These are phyloP conservation scores for Penicillium cataractarum DNA, from an alignment of 495 filamentous ascomycete species.

Conservation along the genomic window DNA sequence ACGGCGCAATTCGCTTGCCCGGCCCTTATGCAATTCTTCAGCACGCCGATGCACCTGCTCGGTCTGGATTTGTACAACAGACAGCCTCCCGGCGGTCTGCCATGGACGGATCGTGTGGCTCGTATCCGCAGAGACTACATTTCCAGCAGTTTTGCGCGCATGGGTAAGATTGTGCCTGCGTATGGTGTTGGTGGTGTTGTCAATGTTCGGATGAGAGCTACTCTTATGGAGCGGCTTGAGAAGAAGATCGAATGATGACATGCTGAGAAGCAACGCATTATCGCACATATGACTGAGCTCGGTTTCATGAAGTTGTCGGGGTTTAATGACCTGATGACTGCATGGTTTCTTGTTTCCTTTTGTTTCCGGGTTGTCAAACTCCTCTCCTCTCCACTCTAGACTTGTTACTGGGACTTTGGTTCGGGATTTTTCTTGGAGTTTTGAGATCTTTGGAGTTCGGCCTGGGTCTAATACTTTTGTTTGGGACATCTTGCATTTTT, in stretches of 20 bases:
- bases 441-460: background rate
- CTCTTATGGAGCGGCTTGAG: conserved; percentile 57
- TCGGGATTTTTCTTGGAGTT: background rate
- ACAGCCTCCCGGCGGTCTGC: conserved; percentile 45
- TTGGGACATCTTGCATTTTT: conserved; percentile 2
- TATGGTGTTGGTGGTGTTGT: conserved; percentile 93
- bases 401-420: background rate
- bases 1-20: conserved; percentile 82
- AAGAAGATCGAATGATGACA: conserved; percentile 13
- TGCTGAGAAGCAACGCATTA: too few relatives aligned
- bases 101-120: conserved; percentile 60
- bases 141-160: conserved; percentile 75
- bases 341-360: conserved; percentile 1
- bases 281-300: background rate
- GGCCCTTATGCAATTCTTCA: conserved; percentile 77
- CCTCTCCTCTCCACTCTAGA: conserved; percentile 8
- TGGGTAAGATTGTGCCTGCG: conserved; percentile 90
- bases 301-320: background rate
- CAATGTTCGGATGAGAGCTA: conserved; percentile 72
- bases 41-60: conserved; percentile 85
- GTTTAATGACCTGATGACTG: conserved; percentile 9
- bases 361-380: background rate
- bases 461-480: background rate
- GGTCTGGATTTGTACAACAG: conserved; percentile 91
- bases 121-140: conserved; percentile 77